These are phyloP conservation scores for Aspergillus saccharolyticus DNA, from an alignment of 495 filamentous ascomycete species.

Conservation along the genomic window DNA sequence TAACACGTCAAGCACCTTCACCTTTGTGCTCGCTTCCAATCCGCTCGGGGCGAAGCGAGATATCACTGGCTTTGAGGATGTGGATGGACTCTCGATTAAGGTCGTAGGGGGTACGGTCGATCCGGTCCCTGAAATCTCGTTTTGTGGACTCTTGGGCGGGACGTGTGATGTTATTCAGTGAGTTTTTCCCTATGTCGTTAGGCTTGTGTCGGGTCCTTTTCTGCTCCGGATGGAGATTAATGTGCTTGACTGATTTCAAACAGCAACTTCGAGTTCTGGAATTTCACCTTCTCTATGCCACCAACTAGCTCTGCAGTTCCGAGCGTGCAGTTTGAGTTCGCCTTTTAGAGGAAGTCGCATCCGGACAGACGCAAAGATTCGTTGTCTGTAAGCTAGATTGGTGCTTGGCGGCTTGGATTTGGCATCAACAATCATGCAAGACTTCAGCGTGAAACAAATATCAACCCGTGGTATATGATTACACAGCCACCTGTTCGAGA, in stretches of 20 bases:
- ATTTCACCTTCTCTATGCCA: conserved; percentile 11
- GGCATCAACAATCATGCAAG: no score
- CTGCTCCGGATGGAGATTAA: not conserved
- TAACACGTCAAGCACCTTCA: conserved; percentile 5
- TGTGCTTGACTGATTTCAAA: not conserved
- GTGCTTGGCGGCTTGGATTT: no score
- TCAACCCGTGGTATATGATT: no score
- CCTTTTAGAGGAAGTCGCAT: no score
- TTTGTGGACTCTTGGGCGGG: conserved; percentile 8
- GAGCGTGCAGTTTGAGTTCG: conserved; percentile 6
- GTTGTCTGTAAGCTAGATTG: no score
- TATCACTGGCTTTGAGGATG: conserved; percentile 1
- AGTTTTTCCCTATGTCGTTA: conserved; percentile 1
- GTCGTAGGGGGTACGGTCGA: conserved; percentile 4
- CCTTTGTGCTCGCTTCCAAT: conserved; percentile 5
- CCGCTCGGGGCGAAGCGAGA: conserved; percentile 3
- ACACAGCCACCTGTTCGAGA: no score
- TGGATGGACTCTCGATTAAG: conserved; percentile 4
- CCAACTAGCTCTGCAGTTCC: not conserved
- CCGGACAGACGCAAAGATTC: no score
- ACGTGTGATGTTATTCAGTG: conserved; percentile 10
- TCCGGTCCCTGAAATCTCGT: conserved; percentile 2
- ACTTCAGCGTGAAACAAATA: no score
- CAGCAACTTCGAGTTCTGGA: conserved; percentile 15
- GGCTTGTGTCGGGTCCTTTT: not conserved